These are phyloP conservation scores for Torulaspora delbrueckii DNA, from an alignment of 805 yeast genomes.

Conservation along the genomic window DNA sequence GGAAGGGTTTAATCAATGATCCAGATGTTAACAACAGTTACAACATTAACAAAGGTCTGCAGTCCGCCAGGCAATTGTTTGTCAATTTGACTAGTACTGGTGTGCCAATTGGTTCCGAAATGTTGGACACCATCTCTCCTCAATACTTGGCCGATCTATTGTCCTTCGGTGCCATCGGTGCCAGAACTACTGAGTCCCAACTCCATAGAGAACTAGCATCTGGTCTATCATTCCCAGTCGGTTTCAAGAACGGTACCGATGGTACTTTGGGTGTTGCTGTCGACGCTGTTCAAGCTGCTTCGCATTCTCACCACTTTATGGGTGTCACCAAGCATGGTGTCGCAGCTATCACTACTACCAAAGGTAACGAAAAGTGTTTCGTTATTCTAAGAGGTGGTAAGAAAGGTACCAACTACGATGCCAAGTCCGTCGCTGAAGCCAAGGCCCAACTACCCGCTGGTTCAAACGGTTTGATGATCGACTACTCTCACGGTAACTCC, in stretches of 20 bases:
- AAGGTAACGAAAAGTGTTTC: conserved; percentile 92
- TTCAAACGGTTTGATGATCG: conserved; percentile 71
- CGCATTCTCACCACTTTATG: conserved; percentile 90
- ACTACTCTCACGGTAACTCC: conserved; percentile 97
- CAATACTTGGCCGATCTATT: conserved; percentile 88
- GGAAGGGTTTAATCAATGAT: conserved; percentile 97
- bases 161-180: conserved; percentile 97
- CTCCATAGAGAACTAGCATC: conserved; percentile 96
- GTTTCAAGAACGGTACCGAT: conserved; percentile 98
- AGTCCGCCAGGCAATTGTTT: conserved; percentile 80
- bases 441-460: conserved; percentile 52
- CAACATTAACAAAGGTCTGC: conserved; percentile 91
- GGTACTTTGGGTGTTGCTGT: conserved; percentile 89
- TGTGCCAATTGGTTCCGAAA: conserved; percentile 92
- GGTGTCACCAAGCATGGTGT: conserved; percentile 96
- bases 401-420: conserved; percentile 88
- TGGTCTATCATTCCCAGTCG: conserved; percentile 97
- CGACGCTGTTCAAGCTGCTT: conserved; percentile 90
- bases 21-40: conserved; percentile 90
- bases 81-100: conserved; percentile 72
- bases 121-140: conserved; percentile 97
- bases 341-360: conserved; percentile 93
- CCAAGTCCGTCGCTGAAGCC: conserved; percentile 67
- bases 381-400: conserved; percentile 95
- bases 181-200: conserved; percentile 98